Evolutionary conservation across 768 basidiomycete genomes (phyloP), one percentile per base, ranked within the genome.

Genomic region (Russula sp.): DNA sequence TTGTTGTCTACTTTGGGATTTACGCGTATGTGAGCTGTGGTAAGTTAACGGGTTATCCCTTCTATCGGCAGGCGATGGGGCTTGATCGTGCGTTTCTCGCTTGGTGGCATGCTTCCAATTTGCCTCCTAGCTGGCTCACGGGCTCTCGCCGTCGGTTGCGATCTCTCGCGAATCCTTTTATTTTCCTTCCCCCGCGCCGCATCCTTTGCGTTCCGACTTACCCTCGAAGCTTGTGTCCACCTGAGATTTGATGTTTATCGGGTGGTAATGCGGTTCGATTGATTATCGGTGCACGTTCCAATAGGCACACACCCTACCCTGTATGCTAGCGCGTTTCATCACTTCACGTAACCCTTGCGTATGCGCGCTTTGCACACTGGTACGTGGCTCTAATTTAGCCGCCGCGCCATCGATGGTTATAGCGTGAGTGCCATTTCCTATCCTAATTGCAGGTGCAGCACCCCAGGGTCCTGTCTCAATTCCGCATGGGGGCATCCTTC

Each of bases 391-490:
- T 14, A 22, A 34, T 48, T 50, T 55, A 52, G 55, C 55, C 40
- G 65, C 62, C 57, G 53, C 62, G 65, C 56, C 56, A 20, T 42
- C 57, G 40, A 35, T 50, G 47, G 57, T 47, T 22, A 59, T 55
- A 31, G 9, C 22, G 31, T 20, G 49, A n/a, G 35, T 31, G 9
- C 22, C 47, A 34, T 44, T 44, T 34, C 35, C 32, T 45, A 2
- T 20, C 55, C 44, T 47, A 9, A 47, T 47, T 44, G 35, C 42
- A 42, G n/a, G 39, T 62, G 35, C 35, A 42, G 6, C 27, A 27
- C 9, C 20, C 54, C 55, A 32, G 55, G 55, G 13, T 45, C 32
- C 55, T 40, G 34, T 56, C 31, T 18, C 13, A 34, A 32, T 47
- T 18, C 50, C 27, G 31, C 42, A 51, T 51, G n/a, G 3, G 16